Evolutionary conservation across 1,284 basidiomycete species (phyloP).

Genomic region (Tilletia horrida): DNA sequence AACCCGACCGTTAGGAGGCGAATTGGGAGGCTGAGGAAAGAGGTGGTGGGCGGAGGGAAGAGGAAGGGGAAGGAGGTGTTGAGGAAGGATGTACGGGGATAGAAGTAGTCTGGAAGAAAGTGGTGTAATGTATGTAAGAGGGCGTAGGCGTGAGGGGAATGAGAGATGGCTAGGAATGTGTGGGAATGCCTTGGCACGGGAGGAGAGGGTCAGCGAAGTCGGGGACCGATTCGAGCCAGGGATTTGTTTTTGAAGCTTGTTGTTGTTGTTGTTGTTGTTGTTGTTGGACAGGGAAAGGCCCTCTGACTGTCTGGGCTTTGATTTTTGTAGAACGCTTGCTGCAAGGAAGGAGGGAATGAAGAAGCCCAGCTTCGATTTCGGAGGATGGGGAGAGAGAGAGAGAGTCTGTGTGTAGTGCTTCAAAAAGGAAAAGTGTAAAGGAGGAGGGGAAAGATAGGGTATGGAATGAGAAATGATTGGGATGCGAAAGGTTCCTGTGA

Average conservation of each 20-base stretch:
- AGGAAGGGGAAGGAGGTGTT: not conserved
- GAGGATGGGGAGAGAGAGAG: not conserved
- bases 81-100: not conserved
- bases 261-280: not conserved
- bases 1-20: slow-evolving; percentile 12
- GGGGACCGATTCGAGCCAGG: not conserved
- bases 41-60: not conserved
- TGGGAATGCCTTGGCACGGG: no score
- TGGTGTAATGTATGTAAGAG: not conserved
- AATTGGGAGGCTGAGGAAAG: not conserved
- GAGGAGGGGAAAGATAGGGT: slow-evolving; percentile 9
- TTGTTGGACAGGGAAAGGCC: not conserved
- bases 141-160: not conserved
- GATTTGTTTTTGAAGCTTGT: slow-evolving; percentile 1
- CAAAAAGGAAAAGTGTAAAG: slow-evolving; percentile 6
- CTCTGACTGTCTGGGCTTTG: not conserved
- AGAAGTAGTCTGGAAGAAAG: slow-evolving; percentile 3
- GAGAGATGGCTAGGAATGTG: not conserved
- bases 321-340: not conserved
- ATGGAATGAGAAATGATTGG: slow-evolving; percentile 18
- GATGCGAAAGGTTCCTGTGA: slow-evolving; percentile 18
- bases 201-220: not conserved
- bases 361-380: slow-evolving; percentile 17
- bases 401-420: no score
- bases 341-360: slow-evolving; percentile 3